Evolutionary conservation across 768 basidiomycete species (phyloP), one percentile per base, ranked within the genome.

Genomic region (Kwoniella dendrophila): DNA sequence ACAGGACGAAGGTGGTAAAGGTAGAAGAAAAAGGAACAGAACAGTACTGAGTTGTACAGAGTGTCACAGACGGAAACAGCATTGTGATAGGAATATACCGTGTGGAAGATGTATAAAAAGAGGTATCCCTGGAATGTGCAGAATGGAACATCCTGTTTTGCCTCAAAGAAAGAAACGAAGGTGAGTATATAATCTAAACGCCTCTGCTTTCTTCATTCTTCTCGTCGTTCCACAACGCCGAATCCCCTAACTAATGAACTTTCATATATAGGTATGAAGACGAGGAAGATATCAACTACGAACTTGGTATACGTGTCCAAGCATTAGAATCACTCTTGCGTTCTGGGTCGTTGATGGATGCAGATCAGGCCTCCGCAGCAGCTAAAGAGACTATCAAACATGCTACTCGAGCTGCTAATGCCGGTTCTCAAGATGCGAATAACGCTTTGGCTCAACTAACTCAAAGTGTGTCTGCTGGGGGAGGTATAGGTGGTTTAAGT

Each of bases 61-160:
- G 33, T 77, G 76, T 68, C 74, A 77, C 62, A 57, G 76, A 24
- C 59, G 76, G 18, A 43, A 36, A 44, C 27, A 40, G 2, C 64
- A 77, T 71, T 77, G 76, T 40, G 76, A 77, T 50, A 60, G 76
- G 3, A 75, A 73, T 50, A 71, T 77, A 24, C 76, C 76, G 10
- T 77, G 76, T 50, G 66, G 57, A 24, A 34, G 74, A 70, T 77
- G 76, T 56, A 71, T 77, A 38, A 72, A 72, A 45, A 66, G 76
- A 58, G 74, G 74, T 11, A 66, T 77, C 2, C 66, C 76, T 1
- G 63, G 72, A 16, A 71, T 75, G 64, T 77, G 76, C 34, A 43
- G 68, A 16, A 72, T 75, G 68, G 76, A 77, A 34, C 63, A 60
- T 38, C 72, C 74, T 11, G 45, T 69, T 11, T 52, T 74, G 26